phyloP scores from a whole-genome alignment of 305 asterid species.

The Fraxinus ornus region DNA sequence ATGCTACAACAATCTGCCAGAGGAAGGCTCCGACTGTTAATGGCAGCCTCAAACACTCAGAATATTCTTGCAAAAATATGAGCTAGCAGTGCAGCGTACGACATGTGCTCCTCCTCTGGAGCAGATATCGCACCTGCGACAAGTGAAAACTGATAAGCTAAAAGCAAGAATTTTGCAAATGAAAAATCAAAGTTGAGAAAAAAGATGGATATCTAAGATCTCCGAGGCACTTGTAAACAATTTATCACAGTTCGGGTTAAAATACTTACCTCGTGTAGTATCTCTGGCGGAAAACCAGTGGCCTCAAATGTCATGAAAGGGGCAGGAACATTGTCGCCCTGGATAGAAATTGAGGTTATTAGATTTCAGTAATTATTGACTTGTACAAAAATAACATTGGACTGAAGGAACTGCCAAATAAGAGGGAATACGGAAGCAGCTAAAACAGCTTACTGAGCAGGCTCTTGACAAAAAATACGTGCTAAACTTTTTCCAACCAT shows the following conservation, averaged over 20 bases:
- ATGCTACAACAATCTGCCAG: conserved; percentile 77
- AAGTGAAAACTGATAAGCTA: conserved; percentile 80
- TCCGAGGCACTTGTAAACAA: conserved; percentile 9
- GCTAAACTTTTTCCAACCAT: neutral
- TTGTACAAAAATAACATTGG: neutral
- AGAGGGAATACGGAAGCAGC: conserved; percentile 6
- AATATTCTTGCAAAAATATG: conserved; percentile 73
- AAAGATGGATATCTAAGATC: conserved; percentile 17
- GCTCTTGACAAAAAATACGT: neutral
- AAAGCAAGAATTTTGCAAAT: conserved; percentile 39
- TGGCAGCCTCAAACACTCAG: conserved; percentile 94
- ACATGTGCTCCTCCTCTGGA: conserved; percentile 99
- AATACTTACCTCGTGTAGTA: conserved; percentile 81
- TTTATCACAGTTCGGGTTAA: conserved; percentile 18
- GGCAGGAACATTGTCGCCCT: conserved; percentile 93
- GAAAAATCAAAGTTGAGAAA: conserved; percentile 24
- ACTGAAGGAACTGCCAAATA: conserved; percentile 7
- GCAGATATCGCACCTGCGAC: conserved; percentile 99
- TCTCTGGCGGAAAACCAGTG: conserved; percentile 85
- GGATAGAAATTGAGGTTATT: conserved; percentile 22
- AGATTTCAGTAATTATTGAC: conserved; percentile 14
- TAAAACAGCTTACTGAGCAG: neutral
- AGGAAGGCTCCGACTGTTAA: conserved; percentile 90
- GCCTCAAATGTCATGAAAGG: conserved; percentile 93
- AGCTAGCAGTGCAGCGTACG: conserved; percentile 99